These are phyloP conservation scores for Neofusicoccum ribis DNA, from an alignment of 2,329 filamentous ascomycete species.

Conservation along the genomic window DNA sequence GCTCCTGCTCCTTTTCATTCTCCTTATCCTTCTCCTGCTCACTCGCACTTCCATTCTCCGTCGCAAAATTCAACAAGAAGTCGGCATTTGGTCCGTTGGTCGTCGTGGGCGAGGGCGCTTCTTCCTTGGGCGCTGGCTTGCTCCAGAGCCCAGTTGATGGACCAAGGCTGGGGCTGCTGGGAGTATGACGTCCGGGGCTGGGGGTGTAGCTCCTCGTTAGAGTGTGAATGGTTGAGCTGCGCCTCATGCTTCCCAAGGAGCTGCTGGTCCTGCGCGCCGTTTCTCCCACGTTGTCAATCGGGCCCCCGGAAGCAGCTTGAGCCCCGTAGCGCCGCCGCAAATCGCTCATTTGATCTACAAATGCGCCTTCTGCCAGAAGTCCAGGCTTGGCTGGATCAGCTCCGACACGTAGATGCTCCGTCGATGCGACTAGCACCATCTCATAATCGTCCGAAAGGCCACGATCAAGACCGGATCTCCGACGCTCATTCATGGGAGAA, in stretches of 20 bases:
- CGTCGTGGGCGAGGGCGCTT: slow-evolving; percentile 26
- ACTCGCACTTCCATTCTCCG: slow-evolving; percentile 24
- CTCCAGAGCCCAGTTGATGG: slow-evolving; percentile 43
- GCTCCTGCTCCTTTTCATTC: slow-evolving; percentile 29
- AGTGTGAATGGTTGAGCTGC: slow-evolving; percentile 31
- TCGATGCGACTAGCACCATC: slow-evolving; percentile 71
- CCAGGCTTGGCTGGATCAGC: slow-evolving; percentile 41
- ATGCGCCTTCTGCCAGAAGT: slow-evolving; percentile 4
- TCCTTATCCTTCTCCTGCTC: not conserved
- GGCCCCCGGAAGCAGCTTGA: slow-evolving; percentile 29
- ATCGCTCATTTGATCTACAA: slow-evolving; percentile 2
- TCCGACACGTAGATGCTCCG: slow-evolving; percentile 67
- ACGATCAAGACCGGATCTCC: slow-evolving; percentile 43
- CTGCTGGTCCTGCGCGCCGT: slow-evolving; percentile 35
- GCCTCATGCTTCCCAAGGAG: slow-evolving; percentile 42
- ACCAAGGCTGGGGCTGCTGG: slow-evolving; percentile 23
- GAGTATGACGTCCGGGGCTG: slow-evolving; percentile 25
- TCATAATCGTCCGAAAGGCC: slow-evolving; percentile 65
- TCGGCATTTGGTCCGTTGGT: slow-evolving; percentile 32
- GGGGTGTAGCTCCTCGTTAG: slow-evolving; percentile 28
- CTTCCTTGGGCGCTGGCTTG: slow-evolving; percentile 25
- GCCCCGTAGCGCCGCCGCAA: slow-evolving; percentile 25
- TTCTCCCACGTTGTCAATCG: slow-evolving; percentile 32
- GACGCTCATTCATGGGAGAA: slow-evolving; percentile 33
- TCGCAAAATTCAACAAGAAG: slow-evolving; percentile 35